A percentile compares a stretch with the other conserved stretches of the same genome.
Evolutionary conservation across 2,329 filamentous ascomycete species (phyloP).

Genomic region (Pseudocercospora musae): DNA sequence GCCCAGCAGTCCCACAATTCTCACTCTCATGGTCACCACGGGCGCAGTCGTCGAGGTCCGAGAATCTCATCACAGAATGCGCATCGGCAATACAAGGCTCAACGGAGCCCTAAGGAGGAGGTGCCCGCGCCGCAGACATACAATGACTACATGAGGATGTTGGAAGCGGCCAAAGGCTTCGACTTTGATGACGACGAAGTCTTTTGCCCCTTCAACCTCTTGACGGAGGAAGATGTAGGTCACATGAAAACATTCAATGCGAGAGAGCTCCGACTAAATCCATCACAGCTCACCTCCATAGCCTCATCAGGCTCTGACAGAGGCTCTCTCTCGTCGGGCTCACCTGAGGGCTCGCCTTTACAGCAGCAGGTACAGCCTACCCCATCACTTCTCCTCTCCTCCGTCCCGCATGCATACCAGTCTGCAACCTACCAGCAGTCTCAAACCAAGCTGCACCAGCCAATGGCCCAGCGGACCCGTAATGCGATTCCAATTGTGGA

Average conservation of each 20-base stretch:
- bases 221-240: slow-evolving; percentile 88
- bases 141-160: slow-evolving; percentile 76
- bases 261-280: slow-evolving; percentile 34
- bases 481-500: slow-evolving; percentile 98
- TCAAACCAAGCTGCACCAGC: slow-evolving; percentile 83
- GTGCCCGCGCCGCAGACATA: slow-evolving; percentile 73
- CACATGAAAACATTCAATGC: background rate
- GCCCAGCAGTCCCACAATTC: slow-evolving; percentile 53
- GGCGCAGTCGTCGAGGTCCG: slow-evolving; percentile 79
- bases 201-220: slow-evolving; percentile 80
- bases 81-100: slow-evolving; percentile 75
- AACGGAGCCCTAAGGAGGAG: slow-evolving; percentile 86
- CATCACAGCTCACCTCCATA: slow-evolving; percentile 76
- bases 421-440: slow-evolving; percentile 59
- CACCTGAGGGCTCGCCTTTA: slow-evolving; percentile 84
- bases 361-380: slow-evolving; percentile 75
- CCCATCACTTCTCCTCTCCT: slow-evolving; percentile 69
- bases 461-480: slow-evolving; percentile 79
- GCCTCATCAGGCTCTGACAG: slow-evolving; percentile 79
- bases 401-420: slow-evolving; percentile 43
- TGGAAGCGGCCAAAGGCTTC: slow-evolving; percentile 88
- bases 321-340: slow-evolving; percentile 91
- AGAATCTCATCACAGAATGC: slow-evolving; percentile 78
- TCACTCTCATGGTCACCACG: slow-evolving; percentile 71
- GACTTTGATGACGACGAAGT: slow-evolving; percentile 94